Conservation (phyloP, 2,329 filamentous ascomycete genomes). For the Chaetomium sp. region DNA sequence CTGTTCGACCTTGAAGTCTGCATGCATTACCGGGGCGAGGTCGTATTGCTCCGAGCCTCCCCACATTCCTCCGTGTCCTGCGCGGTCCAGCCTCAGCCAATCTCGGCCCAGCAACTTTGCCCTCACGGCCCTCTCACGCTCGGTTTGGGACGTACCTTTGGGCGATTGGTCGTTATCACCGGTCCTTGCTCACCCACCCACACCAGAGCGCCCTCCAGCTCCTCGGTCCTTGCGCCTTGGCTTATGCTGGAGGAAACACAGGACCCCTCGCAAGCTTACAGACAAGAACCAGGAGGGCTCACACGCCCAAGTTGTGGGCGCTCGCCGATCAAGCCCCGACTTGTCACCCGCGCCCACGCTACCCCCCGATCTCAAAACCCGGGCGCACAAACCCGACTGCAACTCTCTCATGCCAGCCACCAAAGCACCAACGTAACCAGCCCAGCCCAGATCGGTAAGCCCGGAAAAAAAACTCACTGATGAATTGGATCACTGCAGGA, state of each 20-base stretch:
- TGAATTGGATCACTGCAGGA: slow-evolving; percentile 28
- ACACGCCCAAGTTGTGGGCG: slow-evolving; percentile 4
- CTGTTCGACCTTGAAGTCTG: slow-evolving; percentile 18
- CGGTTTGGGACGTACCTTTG: neutral
- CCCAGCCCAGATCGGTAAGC: slow-evolving; percentile 29
- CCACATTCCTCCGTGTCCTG: slow-evolving; percentile 2
- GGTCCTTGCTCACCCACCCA: neutral
- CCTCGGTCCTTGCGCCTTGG: slow-evolving; percentile 1
- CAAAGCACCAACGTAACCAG: slow-evolving; percentile 22
- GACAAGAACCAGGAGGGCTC: neutral
- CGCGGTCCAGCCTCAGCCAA: slow-evolving; percentile 2
- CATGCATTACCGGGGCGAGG: slow-evolving; percentile 13
- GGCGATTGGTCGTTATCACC: neutral
- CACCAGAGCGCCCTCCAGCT: neutral
- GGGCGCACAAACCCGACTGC: slow-evolving; percentile 23
- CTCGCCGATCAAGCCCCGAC: slow-evolving; percentile 15
- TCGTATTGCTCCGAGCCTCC: slow-evolving; percentile 11
- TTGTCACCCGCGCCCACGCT: slow-evolving; percentile 15
- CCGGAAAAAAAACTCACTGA: slow-evolving; percentile 19
- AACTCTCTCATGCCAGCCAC: slow-evolving; percentile 27
- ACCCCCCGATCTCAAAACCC: slow-evolving; percentile 20
- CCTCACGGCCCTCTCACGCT: neutral
- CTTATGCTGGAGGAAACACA: slow-evolving; percentile 4
- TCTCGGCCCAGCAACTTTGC: neutral
- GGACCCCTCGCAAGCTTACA: too few relatives aligned